Evolutionary conservation across 2,329 filamentous ascomycete genomes (phyloP).

Genomic region (Colletotrichum falcatum): DNA sequence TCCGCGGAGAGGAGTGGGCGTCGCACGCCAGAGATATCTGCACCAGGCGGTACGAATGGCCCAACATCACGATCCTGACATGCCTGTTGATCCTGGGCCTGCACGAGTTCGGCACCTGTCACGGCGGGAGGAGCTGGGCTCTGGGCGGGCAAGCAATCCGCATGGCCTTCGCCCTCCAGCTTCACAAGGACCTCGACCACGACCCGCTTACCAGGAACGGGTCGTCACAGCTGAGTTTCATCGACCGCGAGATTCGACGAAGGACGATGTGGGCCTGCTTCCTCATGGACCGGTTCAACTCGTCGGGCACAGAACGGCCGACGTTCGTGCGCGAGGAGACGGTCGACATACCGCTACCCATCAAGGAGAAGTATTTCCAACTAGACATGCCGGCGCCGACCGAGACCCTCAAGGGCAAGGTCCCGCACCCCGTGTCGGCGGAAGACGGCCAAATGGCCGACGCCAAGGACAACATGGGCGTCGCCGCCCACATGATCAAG

Average conservation of each 20-base stretch:
- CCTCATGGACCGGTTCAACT: conserved; percentile 97
- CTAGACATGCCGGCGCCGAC: conserved; percentile 91
- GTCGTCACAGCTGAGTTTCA: conserved; percentile 80
- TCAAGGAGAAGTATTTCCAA: conserved; percentile 90
- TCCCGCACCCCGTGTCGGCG: conserved; percentile 71
- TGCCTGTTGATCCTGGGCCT: conserved; percentile 89
- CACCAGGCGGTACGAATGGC: conserved; percentile 88
- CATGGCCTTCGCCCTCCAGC: conserved; percentile 95
- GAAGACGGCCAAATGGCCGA: conserved; percentile 75
- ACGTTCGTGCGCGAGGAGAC: conserved; percentile 92
- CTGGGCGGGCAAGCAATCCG: conserved; percentile 93
- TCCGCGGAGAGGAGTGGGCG: conserved; percentile 93
- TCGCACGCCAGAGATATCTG: conserved; percentile 88
- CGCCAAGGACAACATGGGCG: conserved; percentile 89
- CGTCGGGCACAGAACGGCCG: conserved; percentile 91
- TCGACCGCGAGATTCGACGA: conserved; percentile 91
- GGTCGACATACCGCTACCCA: conserved; percentile 88
- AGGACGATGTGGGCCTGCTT: conserved; percentile 99
- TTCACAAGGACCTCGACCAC: conserved; percentile 91
- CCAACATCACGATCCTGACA: conserved; percentile 95
- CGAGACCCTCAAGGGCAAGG: conserved; percentile 80
- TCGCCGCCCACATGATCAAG: conserved; percentile 89
- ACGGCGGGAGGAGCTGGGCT: conserved; percentile 95
- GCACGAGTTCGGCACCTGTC: conserved; percentile 97
- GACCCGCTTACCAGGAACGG: conserved; percentile 77